Base-by-base conservation (phyloP, 2,329 filamentous ascomycete genomes). In the Ampelomyces quisqualis region DNA sequence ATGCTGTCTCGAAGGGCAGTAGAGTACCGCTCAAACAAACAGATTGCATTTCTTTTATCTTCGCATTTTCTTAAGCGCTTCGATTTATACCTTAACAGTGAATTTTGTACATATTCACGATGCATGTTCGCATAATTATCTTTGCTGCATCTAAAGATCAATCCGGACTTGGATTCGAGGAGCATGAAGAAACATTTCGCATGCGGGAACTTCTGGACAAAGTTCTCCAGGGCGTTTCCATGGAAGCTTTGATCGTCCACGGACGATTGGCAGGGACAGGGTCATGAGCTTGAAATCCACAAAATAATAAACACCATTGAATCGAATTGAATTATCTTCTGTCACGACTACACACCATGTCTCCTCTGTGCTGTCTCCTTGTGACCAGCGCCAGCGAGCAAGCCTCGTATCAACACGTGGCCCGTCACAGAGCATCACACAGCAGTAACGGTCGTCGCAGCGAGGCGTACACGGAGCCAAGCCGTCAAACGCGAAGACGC, bases 1-100 rank as follows among this genome's bases (percentile, higher is more conserved):
- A 5, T 67, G 63, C 39, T 69, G 67, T 50, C 58, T 69, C 5
- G 66, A 69, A 31, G 54, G 53, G 28, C 57, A 60, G 44, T 49
- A 42, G 28, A 14, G n/a, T 11, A 24, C 17, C 27, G 22, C n/a
- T n/a, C n/a, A n/a, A n/a, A n/a, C n/a, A n/a, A n/a, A n/a, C n/a
- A n/a, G n/a, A n/a, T n/a, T n/a, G n/a, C 27, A 15, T 3, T 35
- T 27, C 17, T 7, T 11, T 5, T 27, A n/a, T 17, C 13, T 23
- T 21, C 14, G n/a, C n/a, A n/a, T n/a, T n/a, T 26, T 34, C 22
- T 15, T 26, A 41, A 43, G 26, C 29, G 32, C 21, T 21, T 24
- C 30, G 27, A 19, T 32, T 42, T 35, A 38, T 38, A 38, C 35
- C 35, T 27, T 38, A 23, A n/a, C 27, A 29, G 10, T 13, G 24